Evolutionary conservation across 495 filamentous ascomycete species (phyloP).

Genomic region (Xylaria nigripes): DNA sequence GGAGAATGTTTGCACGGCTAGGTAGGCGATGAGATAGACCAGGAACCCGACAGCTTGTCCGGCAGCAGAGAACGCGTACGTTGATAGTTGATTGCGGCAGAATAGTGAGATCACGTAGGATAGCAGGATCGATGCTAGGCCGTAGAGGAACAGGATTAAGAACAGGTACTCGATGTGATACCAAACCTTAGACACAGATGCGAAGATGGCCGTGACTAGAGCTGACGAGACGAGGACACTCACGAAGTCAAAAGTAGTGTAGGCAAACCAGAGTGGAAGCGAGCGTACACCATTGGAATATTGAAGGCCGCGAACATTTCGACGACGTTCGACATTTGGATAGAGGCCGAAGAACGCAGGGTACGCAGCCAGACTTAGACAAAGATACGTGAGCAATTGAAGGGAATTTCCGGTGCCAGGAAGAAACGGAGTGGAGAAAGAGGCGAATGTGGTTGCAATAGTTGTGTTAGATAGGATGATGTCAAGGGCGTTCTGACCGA

Average conservation of each 20-base stretch:
- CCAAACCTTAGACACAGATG: constrained; percentile 50
- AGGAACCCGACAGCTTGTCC: constrained; percentile 66
- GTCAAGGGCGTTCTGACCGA: constrained; percentile 66
- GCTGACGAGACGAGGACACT: constrained; percentile 53
- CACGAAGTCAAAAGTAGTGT: constrained; percentile 68
- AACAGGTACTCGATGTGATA: constrained; percentile 62
- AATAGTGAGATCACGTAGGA: constrained; percentile 64
- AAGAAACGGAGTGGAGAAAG: constrained; percentile 62
- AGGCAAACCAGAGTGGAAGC: constrained; percentile 69
- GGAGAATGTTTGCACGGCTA: constrained; percentile 59
- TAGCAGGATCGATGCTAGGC: constrained; percentile 55
- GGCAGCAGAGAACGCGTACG: constrained; percentile 68
- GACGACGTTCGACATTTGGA: constrained; percentile 67
- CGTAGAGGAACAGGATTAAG: constrained; percentile 62
- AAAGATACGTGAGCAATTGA: constrained; percentile 71
- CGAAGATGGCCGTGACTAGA: constrained; percentile 53
- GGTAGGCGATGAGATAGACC: constrained; percentile 67
- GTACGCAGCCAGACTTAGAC: constrained; percentile 64
- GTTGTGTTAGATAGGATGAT: constrained; percentile 54
- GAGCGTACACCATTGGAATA: constrained; percentile 77
- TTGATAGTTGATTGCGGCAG: constrained; percentile 57
- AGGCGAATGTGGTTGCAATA: constrained; percentile 57
- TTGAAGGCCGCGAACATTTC: constrained; percentile 71
- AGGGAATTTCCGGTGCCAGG: constrained; percentile 60
- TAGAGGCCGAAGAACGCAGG: constrained; percentile 84